These are phyloP conservation scores for Anthostomella pinea DNA, from an alignment of 2,329 filamentous ascomycete genomes.

Conservation along the genomic window DNA sequence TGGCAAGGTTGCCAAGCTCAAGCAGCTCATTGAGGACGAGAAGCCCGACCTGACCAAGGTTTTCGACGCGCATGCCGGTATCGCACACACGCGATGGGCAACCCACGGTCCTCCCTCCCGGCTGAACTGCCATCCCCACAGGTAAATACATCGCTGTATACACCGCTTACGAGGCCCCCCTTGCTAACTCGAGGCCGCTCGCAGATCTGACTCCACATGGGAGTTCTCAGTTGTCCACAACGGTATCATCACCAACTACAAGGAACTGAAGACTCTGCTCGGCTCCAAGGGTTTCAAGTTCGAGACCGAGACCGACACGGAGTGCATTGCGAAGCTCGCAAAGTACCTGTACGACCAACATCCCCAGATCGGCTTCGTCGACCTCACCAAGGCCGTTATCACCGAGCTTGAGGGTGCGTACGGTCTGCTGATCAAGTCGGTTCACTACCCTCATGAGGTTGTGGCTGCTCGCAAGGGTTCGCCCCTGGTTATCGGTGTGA, in stretches of 20 bases:
- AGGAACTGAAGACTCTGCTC: slow-evolving; percentile 93
- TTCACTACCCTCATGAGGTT: slow-evolving; percentile 97
- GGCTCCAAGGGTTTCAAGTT: slow-evolving; percentile 95
- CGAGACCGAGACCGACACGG: slow-evolving; percentile 98
- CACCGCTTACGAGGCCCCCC: slow-evolving; percentile 22
- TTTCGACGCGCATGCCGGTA: slow-evolving; percentile 97
- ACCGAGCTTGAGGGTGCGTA: slow-evolving; percentile 98
- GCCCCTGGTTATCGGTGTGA: slow-evolving; percentile 93
- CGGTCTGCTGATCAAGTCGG: slow-evolving; percentile 94
- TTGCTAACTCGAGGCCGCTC: slow-evolving; percentile 22
- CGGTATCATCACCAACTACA: slow-evolving; percentile 99
- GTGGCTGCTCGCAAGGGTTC: slow-evolving; percentile 98
- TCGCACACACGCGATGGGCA: slow-evolving; percentile 98
- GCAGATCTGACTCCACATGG: slow-evolving; percentile 88
- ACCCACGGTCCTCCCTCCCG: slow-evolving; percentile 94
- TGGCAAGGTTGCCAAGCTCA: slow-evolving; percentile 96
- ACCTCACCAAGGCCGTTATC: slow-evolving; percentile 95
- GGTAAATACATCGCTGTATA: slow-evolving; percentile 54
- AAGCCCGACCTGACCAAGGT: slow-evolving; percentile 85
- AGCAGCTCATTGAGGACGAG: slow-evolving; percentile 82
- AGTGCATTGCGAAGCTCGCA: slow-evolving; percentile 97
- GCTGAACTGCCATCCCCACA: slow-evolving; percentile 96
- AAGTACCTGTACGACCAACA: slow-evolving; percentile 98
- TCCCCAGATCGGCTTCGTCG: slow-evolving; percentile 91
- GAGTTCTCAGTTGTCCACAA: slow-evolving; percentile 98